phyloP scores from a whole-genome alignment of 495 filamentous ascomycete species.

The Aspergillus affinis region DNA sequence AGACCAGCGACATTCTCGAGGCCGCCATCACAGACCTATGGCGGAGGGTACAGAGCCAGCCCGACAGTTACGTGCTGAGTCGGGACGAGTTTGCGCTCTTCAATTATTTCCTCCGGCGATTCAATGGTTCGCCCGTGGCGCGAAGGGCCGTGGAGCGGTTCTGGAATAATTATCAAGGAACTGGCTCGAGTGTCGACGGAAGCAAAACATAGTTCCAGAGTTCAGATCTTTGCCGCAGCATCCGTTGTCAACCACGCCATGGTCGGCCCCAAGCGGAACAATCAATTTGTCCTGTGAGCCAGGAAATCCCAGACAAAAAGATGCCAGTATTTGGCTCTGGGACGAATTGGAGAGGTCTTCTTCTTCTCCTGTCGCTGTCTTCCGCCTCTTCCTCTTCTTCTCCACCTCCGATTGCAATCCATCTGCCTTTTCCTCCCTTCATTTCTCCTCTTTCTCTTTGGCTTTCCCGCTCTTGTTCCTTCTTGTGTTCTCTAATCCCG shows the following conservation, averaged over 20 bases:
- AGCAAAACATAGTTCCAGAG: slow-evolving; percentile 25
- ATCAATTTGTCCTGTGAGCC: background rate
- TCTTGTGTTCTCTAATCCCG: background rate
- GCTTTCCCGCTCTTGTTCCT: background rate
- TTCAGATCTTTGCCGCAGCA: background rate
- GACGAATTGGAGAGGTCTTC: background rate
- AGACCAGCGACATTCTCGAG: slow-evolving; percentile 54
- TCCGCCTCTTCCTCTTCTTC: background rate
- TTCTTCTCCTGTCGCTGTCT: background rate
- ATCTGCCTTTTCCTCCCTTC: background rate
- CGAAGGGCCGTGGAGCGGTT: slow-evolving; percentile 48
- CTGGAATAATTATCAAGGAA: slow-evolving; percentile 46
- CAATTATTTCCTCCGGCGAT: slow-evolving; percentile 67
- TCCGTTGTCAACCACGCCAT: background rate
- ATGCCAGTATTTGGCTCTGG: background rate
- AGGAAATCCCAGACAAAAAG: background rate
- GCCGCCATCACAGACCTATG: slow-evolving; percentile 58
- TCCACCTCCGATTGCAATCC: background rate
- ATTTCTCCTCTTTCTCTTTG: background rate
- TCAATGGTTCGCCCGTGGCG: slow-evolving; percentile 40
- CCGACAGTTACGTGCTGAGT: slow-evolving; percentile 63
- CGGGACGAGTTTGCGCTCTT: slow-evolving; percentile 75
- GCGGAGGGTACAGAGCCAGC: slow-evolving; percentile 57
- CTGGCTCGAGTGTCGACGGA: slow-evolving; percentile 20
- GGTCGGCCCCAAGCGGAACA: background rate